phyloP scores from a whole-genome alignment of 441 rosid genomes.

The Arabidopsis hybrid region DNA sequence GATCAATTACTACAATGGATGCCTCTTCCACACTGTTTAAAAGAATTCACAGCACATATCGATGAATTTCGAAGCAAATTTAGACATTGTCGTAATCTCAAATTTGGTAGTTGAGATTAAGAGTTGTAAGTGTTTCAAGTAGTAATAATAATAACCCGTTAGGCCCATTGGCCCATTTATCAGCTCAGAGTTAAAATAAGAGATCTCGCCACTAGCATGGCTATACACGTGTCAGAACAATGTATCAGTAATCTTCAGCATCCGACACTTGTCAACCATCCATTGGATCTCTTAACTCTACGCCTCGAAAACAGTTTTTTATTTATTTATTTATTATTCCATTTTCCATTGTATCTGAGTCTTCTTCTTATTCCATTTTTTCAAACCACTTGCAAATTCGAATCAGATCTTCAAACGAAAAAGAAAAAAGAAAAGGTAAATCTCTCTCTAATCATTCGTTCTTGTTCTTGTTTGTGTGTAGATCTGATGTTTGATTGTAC shows the following conservation, averaged over 20 bases:
- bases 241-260: not conserved
- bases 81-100: too few relatives aligned
- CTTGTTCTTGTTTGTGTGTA: not conserved
- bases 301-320: conserved; percentile 37
- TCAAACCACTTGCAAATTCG: conserved; percentile 10
- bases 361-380: conserved; percentile 14
- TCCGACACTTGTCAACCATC: conserved; percentile 16
- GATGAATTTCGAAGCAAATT: too few relatives aligned
- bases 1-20: too few relatives aligned
- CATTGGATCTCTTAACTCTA: conserved; percentile 25
- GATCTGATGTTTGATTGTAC: conserved; percentile 18
- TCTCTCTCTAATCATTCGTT: conserved; percentile 12
- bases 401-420: conserved; percentile 30
- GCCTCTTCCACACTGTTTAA: too few relatives aligned
- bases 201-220: conserved; percentile 22
- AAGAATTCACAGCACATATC: too few relatives aligned
- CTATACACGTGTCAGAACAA: conserved; percentile 31
- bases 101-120: not conserved
- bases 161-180: conserved; percentile 25
- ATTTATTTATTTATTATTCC: conserved; percentile 1
- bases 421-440: conserved; percentile 2
- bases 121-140: not conserved
- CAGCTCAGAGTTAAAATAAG: not conserved
- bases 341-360: conserved; percentile 27
- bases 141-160: not conserved